Evolutionary conservation across 371 early-diverging fungal genomes (phyloP).

Genomic region (Mortierella sp.): DNA sequence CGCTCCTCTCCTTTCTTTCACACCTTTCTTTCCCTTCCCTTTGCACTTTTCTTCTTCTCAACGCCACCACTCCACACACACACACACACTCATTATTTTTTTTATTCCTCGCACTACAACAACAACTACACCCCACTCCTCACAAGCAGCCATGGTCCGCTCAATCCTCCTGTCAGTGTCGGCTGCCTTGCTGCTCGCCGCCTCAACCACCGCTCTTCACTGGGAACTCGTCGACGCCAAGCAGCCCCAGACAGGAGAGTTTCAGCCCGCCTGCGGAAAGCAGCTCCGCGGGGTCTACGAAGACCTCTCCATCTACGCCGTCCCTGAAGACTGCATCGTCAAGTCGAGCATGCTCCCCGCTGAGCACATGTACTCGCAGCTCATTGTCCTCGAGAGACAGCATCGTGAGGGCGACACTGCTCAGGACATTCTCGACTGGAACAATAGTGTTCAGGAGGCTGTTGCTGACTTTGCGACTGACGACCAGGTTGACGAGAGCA

Average conservation of each 20-base stretch:
- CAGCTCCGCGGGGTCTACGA: slow-evolving; percentile 54
- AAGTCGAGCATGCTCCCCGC: slow-evolving; percentile 32
- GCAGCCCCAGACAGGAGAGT: slow-evolving; percentile 29
- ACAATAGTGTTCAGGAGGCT: slow-evolving; percentile 32
- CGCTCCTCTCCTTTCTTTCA: not conserved
- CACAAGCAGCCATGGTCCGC: slow-evolving; percentile 34
- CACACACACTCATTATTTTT: not conserved
- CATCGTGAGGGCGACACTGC: slow-evolving; percentile 40
- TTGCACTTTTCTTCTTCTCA: not conserved
- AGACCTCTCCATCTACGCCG: slow-evolving; percentile 49
- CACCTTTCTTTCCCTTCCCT: not conserved
- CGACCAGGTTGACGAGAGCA: not conserved
- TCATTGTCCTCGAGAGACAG: slow-evolving; percentile 55
- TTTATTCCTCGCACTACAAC: not conserved
- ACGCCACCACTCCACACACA: not conserved
- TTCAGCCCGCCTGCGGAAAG: slow-evolving; percentile 32
- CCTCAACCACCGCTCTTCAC: slow-evolving; percentile 20
- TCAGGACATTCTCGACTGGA: slow-evolving; percentile 43
- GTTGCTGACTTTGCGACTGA: slow-evolving; percentile 29
- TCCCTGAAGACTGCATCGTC: slow-evolving; percentile 33
- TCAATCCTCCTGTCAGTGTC: slow-evolving; percentile 35
- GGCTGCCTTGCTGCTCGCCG: slow-evolving; percentile 42
- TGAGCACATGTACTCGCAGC: slow-evolving; percentile 30
- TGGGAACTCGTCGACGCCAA: slow-evolving; percentile 50
- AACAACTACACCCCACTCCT: not conserved